A percentile compares a stretch with the other conserved stretches of the same genome.
Conservation (phyloP, 176 grass and related monocot species). For the Rhipidocladum racemiflorum region DNA sequence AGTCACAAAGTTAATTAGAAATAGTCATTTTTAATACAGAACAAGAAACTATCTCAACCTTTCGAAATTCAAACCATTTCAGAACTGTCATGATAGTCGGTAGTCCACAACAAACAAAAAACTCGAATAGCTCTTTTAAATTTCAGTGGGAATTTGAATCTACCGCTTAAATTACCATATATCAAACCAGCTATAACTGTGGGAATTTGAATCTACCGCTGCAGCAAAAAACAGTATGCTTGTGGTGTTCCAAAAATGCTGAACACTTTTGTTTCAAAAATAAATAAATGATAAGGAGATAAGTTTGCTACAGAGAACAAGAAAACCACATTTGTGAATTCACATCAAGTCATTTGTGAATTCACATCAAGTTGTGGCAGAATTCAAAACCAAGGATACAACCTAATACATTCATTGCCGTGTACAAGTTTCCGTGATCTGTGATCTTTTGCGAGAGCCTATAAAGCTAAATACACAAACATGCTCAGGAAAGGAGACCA, state of each 20-base stretch:
- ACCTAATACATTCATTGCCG: background rate
- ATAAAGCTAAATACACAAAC: background rate
- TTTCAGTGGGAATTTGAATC: no score
- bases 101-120: background rate
- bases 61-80: background rate
- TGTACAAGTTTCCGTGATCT: background rate
- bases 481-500: background rate
- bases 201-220: background rate
- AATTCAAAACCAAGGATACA: conserved; percentile 15
- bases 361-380: background rate
- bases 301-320: background rate
- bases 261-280: background rate
- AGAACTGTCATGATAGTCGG: background rate
- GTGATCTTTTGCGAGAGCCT: background rate
- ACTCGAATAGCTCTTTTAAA: background rate
- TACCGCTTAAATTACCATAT: background rate
- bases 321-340: background rate
- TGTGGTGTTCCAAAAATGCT: background rate
- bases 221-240: background rate
- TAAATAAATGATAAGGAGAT: background rate
- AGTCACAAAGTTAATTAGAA: background rate
- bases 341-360: background rate
- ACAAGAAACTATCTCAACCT: background rate
- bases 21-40: background rate
- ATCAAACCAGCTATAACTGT: background rate